These are phyloP conservation scores for Neoconidiobolus thromboides DNA, from an alignment of 371 early-diverging fungal species.

Conservation along the genomic window DNA sequence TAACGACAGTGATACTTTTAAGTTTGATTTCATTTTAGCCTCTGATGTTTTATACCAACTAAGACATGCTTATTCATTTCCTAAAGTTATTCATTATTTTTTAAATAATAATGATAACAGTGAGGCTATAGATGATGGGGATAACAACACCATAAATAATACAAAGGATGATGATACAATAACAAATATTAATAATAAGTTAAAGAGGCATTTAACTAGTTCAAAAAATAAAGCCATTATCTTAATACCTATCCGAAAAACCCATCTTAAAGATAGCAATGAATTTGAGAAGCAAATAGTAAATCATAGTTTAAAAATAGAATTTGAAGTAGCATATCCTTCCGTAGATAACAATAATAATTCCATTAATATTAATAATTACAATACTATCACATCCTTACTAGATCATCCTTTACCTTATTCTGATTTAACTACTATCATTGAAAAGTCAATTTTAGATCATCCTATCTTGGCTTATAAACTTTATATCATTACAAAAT, in stretches of 20 bases:
- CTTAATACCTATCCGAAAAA: neutral
- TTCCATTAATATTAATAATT: too few relatives aligned
- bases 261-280: conserved; percentile 1
- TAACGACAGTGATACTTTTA: neutral
- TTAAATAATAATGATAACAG: neutral
- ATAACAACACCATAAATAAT: neutral
- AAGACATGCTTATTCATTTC: conserved; percentile 1
- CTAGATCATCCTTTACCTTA: neutral
- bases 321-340: neutral
- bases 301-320: neutral
- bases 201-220: neutral
- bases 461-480: neutral
- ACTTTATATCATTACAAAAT: neutral
- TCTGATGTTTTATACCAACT: conserved; percentile 5
- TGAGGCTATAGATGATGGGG: neutral
- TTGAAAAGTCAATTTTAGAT: too few relatives aligned
- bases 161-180: neutral
- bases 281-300: neutral
- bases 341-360: neutral
- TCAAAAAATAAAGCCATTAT: neutral
- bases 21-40: neutral
- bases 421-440: neutral
- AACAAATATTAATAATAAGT: neutral
- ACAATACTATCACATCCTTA: neutral
- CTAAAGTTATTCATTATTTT: neutral